phyloP scores from a whole-genome alignment of 1,139 yeast species.

The Barnettozyma hawaiiensis region DNA sequence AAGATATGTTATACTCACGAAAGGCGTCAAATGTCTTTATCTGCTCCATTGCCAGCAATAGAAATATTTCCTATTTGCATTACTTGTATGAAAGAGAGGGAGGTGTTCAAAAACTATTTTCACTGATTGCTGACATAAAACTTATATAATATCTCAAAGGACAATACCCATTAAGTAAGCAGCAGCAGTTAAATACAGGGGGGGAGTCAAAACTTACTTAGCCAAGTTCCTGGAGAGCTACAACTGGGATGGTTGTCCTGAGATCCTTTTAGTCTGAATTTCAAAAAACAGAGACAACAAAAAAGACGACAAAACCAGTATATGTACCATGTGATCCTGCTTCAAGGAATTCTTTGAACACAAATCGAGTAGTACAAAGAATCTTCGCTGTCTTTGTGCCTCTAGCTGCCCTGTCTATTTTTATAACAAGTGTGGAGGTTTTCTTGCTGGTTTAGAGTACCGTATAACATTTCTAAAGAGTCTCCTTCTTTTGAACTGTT shows the following conservation, averaged over 20 bases:
- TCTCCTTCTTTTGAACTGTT: conserved; percentile 52
- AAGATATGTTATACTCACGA: conserved; percentile 47
- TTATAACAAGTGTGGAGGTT: conserved; percentile 25
- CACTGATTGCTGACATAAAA: not conserved
- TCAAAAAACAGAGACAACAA: conserved; percentile 2
- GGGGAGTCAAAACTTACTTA: not conserved
- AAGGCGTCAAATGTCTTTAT: conserved; percentile 80
- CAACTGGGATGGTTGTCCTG: conserved; percentile 43
- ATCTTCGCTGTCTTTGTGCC: too few relatives aligned
- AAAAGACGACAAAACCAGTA: conserved; percentile 32
- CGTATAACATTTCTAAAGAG: conserved; percentile 45
- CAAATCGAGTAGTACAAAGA: too few relatives aligned
- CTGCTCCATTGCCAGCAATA: conserved; percentile 25
- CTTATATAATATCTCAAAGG: not conserved
- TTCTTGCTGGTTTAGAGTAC: conserved; percentile 39
- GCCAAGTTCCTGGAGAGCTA: too few relatives aligned
- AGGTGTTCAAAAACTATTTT: too few relatives aligned
- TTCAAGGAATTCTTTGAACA: conserved; percentile 41
- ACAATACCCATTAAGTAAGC: too few relatives aligned
- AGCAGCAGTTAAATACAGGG: too few relatives aligned
- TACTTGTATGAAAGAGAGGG: too few relatives aligned
- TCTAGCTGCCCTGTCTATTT: not conserved
- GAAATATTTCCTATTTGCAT: not conserved
- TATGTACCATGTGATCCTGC: too few relatives aligned
- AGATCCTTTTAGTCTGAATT: conserved; percentile 48